A percentile compares a stretch with the other conserved stretches of the same genome.
phyloP scores from a whole-genome alignment of 306 rosid genomes.

The Albizia julibrissin region DNA sequence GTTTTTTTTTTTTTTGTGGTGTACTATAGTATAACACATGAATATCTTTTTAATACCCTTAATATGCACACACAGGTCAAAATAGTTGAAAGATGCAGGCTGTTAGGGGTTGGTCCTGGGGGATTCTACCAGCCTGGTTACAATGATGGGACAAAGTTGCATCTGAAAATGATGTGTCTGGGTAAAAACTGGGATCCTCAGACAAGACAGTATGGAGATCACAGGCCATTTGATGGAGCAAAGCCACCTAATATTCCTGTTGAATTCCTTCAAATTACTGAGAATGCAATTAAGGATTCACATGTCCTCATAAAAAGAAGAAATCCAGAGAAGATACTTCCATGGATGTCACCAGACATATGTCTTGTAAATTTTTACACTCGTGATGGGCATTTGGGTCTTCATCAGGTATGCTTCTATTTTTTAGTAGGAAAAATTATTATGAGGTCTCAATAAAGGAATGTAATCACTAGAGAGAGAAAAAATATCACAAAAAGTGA shows the following conservation, averaged over 20 bases:
- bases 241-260: conserved; percentile 57
- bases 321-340: conserved; percentile 34
- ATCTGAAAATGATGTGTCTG: conserved; percentile 86
- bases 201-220: conserved; percentile 44
- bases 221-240: conserved; percentile 51
- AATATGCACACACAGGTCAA: conserved; percentile 29
- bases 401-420: conserved; percentile 64
- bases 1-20: too few relatives aligned
- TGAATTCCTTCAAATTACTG: conserved; percentile 45
- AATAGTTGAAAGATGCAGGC: conserved; percentile 56
- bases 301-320: conserved; percentile 23
- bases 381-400: conserved; percentile 63
- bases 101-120: conserved; percentile 60
- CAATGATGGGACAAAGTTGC: conserved; percentile 53
- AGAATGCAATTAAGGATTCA: conserved; percentile 48
- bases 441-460: background rate
- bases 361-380: conserved; percentile 77
- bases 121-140: conserved; percentile 91
- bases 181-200: conserved; percentile 90
- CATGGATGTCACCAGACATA: conserved; percentile 55
- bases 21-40: background rate
- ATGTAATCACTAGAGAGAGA: background rate
- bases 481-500: too few relatives aligned
- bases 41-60: background rate
- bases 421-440: background rate